A percentile compares a stretch with the other conserved stretches of the same genome.
phyloP scores from a whole-genome alignment of 2,329 filamentous ascomycete genomes.

The Aureobasidium sp. region DNA sequence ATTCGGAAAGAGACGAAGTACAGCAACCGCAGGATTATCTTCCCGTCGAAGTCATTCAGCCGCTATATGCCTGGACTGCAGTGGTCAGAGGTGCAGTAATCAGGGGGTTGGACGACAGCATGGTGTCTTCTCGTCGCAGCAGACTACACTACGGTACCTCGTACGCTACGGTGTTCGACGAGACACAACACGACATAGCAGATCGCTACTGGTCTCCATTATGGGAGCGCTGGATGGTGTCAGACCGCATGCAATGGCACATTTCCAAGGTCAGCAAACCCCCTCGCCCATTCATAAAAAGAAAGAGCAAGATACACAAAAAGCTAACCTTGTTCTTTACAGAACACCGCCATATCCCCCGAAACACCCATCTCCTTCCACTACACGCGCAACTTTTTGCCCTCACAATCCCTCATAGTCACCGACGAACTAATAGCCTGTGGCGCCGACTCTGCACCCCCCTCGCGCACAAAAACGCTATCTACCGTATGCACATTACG shows the following conservation, averaged over 20 bases:
- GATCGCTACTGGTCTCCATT: conserved; percentile 76
- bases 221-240: conserved; percentile 82
- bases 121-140: conserved; percentile 67
- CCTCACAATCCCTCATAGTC: conserved; percentile 59
- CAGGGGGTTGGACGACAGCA: conserved; percentile 69
- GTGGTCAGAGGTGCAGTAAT: conserved; percentile 71
- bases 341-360: conserved; percentile 60
- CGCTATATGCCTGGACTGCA: conserved; percentile 67
- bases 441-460: conserved; percentile 58
- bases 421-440: conserved; percentile 75
- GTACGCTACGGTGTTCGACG: conserved; percentile 74
- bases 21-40: conserved; percentile 73
- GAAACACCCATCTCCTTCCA: conserved; percentile 51
- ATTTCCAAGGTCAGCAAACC: conserved; percentile 50
- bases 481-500: conserved; percentile 70
- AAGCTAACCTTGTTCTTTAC: conserved; percentile 38
- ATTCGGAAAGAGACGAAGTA: conserved; percentile 61
- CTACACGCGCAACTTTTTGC: conserved; percentile 77
- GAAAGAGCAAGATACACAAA: conserved; percentile 37
- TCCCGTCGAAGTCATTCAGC: conserved; percentile 73
- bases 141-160: conserved; percentile 73
- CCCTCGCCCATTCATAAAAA: background rate
- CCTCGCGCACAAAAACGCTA: conserved; percentile 41
- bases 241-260: conserved; percentile 80
- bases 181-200: conserved; percentile 62